Evolutionary conservation across 192 early-diverging fungal genomes (phyloP), one percentile per base, ranked within the genome.

Genomic region (Spizellomyces punctatus): DNA sequence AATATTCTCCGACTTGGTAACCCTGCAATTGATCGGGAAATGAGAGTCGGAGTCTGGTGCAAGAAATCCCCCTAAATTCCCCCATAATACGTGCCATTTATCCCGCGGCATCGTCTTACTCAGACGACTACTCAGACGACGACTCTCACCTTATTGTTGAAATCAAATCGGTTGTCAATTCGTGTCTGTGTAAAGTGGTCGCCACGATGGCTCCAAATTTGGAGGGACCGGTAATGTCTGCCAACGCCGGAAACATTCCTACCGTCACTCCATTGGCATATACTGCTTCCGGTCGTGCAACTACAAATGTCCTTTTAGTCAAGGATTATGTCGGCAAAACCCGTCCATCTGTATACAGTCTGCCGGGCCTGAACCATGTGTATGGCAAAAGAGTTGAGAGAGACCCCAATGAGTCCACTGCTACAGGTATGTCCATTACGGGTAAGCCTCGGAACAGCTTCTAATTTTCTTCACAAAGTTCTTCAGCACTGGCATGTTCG

Each of bases 401-500:
- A 6, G 66, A 81, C 43, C 78, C 78, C 59, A 66, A 76, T 43
- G 84, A 85, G 60, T 73, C 57, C 60, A 75, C 83, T 0, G 81
- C 78, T 5, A 78, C 73, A 69, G 84, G 84, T 83, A 46, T 14
- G 62, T 66, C 7, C 5, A 14, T 8, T 41, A 14, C 27, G 27
- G 27, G 27, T 36, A 36, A 36, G 27, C 27, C 27, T 36, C 27
- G 27, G 27, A 36, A 36, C 0, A 3, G 27, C 3, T 36, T 36
- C 27, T 36, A 36, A 36, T 36, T 36, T 4, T 41, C 50, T 54
- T 12, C 22, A 0, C 22, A 0, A 47, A 87, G 85, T 87, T 42
- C 71, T 87, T 9, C 79, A 83, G n/a, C 78, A 85, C 68, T 85
- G 85, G 85, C 76, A 85, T 50, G 77, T 81, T 44, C 76, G 78